phyloP scores from a whole-genome alignment of 176 grass and related monocot species.

The Bromus sterilis region DNA sequence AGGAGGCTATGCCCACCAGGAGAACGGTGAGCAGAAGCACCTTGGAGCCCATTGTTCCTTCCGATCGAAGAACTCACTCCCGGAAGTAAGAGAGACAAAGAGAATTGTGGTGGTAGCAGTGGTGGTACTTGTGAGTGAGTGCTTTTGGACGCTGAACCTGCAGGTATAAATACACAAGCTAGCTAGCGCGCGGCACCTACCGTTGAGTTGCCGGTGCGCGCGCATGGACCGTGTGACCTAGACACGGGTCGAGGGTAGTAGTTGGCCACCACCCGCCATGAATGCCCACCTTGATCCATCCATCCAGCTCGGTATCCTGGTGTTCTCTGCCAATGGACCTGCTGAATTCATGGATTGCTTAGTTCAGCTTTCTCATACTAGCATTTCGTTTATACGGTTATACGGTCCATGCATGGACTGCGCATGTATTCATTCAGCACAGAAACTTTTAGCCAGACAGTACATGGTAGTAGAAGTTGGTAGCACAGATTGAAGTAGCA shows the following conservation, averaged over 20 bases:
- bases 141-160: constrained; percentile 5
- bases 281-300: constrained; percentile 6
- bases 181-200: not conserved
- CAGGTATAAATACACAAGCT: constrained; percentile 33
- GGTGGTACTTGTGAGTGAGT: not conserved
- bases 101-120: not conserved
- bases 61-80: not conserved
- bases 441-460: too few species aligned
- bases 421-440: too few species aligned
- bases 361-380: not conserved
- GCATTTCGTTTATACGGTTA: too few species aligned
- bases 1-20: constrained; percentile 54
- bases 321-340: not conserved
- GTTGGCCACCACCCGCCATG: constrained; percentile 15
- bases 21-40: constrained; percentile 44
- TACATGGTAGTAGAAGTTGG: too few species aligned
- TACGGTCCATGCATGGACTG: not conserved
- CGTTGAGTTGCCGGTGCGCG: not conserved
- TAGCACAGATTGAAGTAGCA: not conserved
- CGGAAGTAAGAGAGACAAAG: not conserved
- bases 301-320: not conserved
- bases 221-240: not conserved
- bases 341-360: not conserved
- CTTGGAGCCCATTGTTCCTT: constrained; percentile 35
- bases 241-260: constrained; percentile 12